A percentile compares a stretch with the other conserved stretches of the same genome.
These are phyloP conservation scores for Papiliotrema flavescens DNA, from an alignment of 1,284 basidiomycete species.

Conservation along the genomic window DNA sequence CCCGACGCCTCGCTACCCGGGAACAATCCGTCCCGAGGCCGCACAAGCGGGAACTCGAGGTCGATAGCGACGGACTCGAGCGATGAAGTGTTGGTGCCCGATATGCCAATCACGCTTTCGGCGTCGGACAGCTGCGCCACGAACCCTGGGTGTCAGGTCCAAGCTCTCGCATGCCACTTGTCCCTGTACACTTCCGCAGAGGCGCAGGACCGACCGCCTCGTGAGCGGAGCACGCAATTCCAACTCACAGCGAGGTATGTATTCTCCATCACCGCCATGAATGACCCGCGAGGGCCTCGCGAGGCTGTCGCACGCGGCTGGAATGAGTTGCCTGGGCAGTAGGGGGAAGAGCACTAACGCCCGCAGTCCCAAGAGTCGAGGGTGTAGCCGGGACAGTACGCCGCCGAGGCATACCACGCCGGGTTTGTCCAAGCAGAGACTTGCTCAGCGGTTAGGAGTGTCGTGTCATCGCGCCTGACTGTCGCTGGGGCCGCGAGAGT, in stretches of 20 bases:
- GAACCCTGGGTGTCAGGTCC: too few relatives aligned
- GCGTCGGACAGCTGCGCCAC: too few relatives aligned
- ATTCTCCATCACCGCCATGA: too few relatives aligned
- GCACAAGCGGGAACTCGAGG: constrained; percentile 9
- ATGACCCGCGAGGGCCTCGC: too few relatives aligned
- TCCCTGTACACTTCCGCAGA: too few relatives aligned
- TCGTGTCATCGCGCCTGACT: background rate
- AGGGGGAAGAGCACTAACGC: background rate
- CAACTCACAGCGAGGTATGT: too few relatives aligned
- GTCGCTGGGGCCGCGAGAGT: background rate
- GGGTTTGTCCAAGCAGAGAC: background rate
- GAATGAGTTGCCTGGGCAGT: too few relatives aligned
- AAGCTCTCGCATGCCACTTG: too few relatives aligned
- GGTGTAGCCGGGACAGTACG: background rate
- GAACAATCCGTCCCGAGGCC: constrained; percentile 6
- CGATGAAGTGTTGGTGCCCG: constrained; percentile 14
- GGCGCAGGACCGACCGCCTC: too few relatives aligned
- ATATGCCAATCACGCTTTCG: constrained; percentile 1
- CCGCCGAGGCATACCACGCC: background rate
- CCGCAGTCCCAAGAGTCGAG: background rate
- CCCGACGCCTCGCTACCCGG: constrained; percentile 7
- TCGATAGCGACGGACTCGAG: constrained; percentile 13
- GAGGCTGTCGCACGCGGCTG: too few relatives aligned
- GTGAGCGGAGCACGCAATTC: too few relatives aligned
- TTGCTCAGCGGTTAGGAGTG: background rate